Evolutionary conservation across 1,284 basidiomycete species (phyloP).

Genomic region (Exsudoporus floridanus): DNA sequence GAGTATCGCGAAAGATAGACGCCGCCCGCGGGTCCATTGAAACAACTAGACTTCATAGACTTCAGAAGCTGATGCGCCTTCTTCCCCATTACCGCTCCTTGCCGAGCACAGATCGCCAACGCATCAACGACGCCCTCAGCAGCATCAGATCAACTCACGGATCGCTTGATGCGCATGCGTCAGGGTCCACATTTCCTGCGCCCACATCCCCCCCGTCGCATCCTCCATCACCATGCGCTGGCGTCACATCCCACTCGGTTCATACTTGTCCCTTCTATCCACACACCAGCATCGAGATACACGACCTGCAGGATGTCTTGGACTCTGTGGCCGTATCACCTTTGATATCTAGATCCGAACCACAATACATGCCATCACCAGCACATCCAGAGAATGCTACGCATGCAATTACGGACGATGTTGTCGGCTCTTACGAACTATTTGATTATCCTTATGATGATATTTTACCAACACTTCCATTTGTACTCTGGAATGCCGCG

Average conservation of each 20-base stretch:
- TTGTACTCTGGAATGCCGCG: slow-evolving; percentile 25
- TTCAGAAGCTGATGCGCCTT: slow-evolving; percentile 45
- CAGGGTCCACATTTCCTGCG: slow-evolving; percentile 19
- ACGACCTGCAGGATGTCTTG: slow-evolving; percentile 19
- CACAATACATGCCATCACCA: slow-evolving; percentile 11
- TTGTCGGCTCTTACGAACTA: slow-evolving; percentile 2
- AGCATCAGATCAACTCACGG: slow-evolving; percentile 11
- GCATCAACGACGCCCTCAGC: slow-evolving; percentile 29
- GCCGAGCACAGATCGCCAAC: slow-evolving; percentile 35
- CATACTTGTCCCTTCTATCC: slow-evolving; percentile 9
- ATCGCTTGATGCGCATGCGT: slow-evolving; percentile 14
- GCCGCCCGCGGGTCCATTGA: slow-evolving; percentile 55
- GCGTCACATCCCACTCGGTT: slow-evolving; percentile 9
- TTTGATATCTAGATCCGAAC: slow-evolving; percentile 22
- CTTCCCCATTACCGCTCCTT: slow-evolving; percentile 40
- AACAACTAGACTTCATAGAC: slow-evolving; percentile 47
- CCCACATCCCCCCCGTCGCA: slow-evolving; percentile 3
- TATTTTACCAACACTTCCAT: slow-evolving; percentile 21
- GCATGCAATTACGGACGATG: slow-evolving; percentile 5
- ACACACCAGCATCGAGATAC: slow-evolving; percentile 6
- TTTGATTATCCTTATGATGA: slow-evolving; percentile 18
- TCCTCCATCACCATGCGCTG: background rate
- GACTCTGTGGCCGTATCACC: slow-evolving; percentile 2
- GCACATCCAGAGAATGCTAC: slow-evolving; percentile 7
- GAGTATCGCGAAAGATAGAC: slow-evolving; percentile 45